phyloP scores from a whole-genome alignment of 257 asterid species.

The Nicotiana attenuata region DNA sequence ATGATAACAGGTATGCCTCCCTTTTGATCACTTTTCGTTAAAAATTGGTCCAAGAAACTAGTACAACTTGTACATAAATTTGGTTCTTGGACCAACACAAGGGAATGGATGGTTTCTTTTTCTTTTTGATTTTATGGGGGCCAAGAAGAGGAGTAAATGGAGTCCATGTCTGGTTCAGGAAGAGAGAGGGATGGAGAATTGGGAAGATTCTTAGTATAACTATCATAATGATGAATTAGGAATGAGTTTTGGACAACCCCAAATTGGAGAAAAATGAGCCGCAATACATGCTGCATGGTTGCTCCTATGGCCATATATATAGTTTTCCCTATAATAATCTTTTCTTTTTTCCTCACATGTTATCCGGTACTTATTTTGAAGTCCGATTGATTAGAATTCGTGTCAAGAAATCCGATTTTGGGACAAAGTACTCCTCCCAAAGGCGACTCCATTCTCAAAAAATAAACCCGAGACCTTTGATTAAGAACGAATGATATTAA shows the following conservation, averaged over 20 bases:
- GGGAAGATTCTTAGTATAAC: neutral
- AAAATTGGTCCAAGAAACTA: constrained; percentile 14
- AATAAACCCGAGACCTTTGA: no score
- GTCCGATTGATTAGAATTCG: no score
- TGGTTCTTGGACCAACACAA: constrained; percentile 13
- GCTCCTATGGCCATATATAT: no score
- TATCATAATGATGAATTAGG: neutral
- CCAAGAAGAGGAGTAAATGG: neutral
- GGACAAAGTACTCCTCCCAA: no score
- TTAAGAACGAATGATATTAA: no score
- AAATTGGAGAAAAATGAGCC: neutral
- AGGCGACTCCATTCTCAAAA: no score
- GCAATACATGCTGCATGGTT: neutral
- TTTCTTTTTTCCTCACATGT: no score
- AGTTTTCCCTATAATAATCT: no score
- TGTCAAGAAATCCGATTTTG: no score
- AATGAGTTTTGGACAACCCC: constrained; percentile 9
- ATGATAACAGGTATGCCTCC: no score
- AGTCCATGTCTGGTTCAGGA: constrained; percentile 1
- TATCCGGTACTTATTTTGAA: no score
- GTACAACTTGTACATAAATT: neutral
- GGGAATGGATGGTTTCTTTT: neutral
- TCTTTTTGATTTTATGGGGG: constrained; percentile 3
- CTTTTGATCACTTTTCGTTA: neutral
- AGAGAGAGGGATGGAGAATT: neutral